phyloP scores from a whole-genome alignment of 1,139 yeast species.

The Zygoascus sp. region DNA sequence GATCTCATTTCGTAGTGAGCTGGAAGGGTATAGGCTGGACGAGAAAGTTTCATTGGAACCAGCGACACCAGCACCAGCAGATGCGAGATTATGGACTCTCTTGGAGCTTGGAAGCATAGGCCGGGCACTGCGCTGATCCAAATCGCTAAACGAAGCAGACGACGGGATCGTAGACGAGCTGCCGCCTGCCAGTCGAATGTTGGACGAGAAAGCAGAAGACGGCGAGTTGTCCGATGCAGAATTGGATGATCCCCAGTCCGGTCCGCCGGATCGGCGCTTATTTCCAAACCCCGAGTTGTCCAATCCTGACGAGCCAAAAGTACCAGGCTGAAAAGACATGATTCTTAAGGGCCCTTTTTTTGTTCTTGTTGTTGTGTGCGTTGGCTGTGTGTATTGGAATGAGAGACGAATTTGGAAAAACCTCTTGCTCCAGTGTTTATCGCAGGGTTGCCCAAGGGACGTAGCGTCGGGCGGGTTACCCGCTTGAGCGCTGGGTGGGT shows the following conservation, averaged over 20 bases:
- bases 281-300: constrained; percentile 4
- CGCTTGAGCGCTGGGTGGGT: not conserved
- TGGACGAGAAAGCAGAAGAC: not conserved
- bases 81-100: not conserved
- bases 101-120: not conserved
- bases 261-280: constrained; percentile 4
- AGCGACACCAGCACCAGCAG: not conserved
- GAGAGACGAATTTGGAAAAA: too few relatives aligned
- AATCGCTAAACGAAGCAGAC: not conserved
- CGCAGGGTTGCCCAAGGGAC: not conserved
- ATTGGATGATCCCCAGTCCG: constrained; percentile 3
- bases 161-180: not conserved
- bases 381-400: too few relatives aligned
- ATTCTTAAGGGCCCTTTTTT: not conserved
- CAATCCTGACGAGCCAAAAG: not conserved
- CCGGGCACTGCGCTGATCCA: not conserved
- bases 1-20: not conserved
- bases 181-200: not conserved
- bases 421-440: not conserved
- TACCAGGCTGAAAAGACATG: constrained; percentile 1
- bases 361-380: not conserved
- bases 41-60: not conserved
- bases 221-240: not conserved
- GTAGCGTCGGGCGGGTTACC: not conserved
- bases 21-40: not conserved